A percentile compares a stretch with the other conserved stretches of the same genome.
These are phyloP conservation scores for Aegilops speltoides DNA, from an alignment of 176 grass and related monocot genomes.

Conservation along the genomic window DNA sequence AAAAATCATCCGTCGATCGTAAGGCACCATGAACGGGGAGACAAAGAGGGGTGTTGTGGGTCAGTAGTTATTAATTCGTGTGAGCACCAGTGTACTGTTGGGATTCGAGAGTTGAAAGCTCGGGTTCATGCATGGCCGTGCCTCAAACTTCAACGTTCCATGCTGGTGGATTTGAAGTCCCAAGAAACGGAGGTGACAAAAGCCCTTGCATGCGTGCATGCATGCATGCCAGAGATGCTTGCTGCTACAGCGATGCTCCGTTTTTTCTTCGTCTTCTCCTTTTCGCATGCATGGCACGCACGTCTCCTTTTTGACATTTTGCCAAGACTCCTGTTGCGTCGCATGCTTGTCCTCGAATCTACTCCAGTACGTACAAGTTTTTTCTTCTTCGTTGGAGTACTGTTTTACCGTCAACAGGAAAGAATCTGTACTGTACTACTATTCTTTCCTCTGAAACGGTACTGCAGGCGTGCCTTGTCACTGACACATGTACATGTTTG, in stretches of 20 bases:
- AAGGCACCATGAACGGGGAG: not conserved
- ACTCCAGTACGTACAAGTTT: not conserved
- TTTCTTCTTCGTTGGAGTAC: no score
- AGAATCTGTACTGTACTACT: not conserved
- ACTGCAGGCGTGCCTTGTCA: conserved; percentile 10
- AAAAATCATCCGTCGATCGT: not conserved
- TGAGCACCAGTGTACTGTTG: not conserved
- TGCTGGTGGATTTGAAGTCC: conserved; percentile 25
- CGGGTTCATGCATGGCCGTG: not conserved
- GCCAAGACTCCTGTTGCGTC: not conserved
- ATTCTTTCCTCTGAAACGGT: not conserved
- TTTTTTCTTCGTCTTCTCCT: conserved; percentile 4
- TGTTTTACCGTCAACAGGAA: no score
- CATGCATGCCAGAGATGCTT: not conserved
- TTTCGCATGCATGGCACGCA: conserved; percentile 23
- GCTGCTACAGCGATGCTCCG: not conserved
- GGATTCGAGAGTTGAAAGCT: not conserved
- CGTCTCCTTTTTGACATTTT: conserved; percentile 37
- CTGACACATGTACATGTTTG: conserved; percentile 22
- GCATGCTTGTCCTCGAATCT: conserved; percentile 18
- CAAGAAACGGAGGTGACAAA: conserved; percentile 13
- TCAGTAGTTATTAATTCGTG: not conserved
- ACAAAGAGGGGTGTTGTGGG: not conserved
- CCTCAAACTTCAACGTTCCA: conserved; percentile 39
- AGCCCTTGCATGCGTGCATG: not conserved